phyloP scores from a whole-genome alignment of 116 monocot species.

The Iris pallida region DNA sequence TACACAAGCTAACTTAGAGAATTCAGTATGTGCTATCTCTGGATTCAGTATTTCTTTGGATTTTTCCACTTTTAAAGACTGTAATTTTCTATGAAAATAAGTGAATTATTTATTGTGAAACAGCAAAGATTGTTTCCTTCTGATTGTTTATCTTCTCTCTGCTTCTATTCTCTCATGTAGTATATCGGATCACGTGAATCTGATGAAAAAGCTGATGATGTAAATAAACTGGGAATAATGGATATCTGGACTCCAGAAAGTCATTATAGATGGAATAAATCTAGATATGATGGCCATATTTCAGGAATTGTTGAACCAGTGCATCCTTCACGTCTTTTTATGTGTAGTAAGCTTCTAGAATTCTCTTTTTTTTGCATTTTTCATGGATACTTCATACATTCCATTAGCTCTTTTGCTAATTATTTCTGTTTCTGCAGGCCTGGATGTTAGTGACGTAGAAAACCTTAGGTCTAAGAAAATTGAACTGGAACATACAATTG shows the following conservation, averaged over 20 bases:
- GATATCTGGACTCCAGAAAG: conserved; percentile 98
- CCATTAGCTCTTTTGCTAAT: conserved; percentile 11
- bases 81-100: no score
- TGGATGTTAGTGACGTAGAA: conserved; percentile 72
- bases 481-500: conserved; percentile 57
- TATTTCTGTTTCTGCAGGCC: conserved; percentile 28
- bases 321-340: conserved; percentile 67
- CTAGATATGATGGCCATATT: conserved; percentile 86
- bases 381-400: conserved; percentile 5
- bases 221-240: conserved; percentile 48
- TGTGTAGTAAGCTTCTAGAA: conserved; percentile 52
- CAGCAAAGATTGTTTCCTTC: no score
- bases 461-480: conserved; percentile 40
- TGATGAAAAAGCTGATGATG: conserved; percentile 73
- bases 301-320: conserved; percentile 77
- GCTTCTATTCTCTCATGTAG: conserved; percentile 19
- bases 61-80: neutral
- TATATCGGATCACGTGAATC: conserved; percentile 81
- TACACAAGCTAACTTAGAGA: conserved; percentile 62
- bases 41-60: neutral
- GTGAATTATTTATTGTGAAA: no score
- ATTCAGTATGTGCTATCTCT: conserved; percentile 42
- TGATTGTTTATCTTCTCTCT: no score
- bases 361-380: neutral
- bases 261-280: conserved; percentile 81